phyloP scores from a whole-genome alignment of 257 asterid genomes.

The Hygrophila difformis region DNA sequence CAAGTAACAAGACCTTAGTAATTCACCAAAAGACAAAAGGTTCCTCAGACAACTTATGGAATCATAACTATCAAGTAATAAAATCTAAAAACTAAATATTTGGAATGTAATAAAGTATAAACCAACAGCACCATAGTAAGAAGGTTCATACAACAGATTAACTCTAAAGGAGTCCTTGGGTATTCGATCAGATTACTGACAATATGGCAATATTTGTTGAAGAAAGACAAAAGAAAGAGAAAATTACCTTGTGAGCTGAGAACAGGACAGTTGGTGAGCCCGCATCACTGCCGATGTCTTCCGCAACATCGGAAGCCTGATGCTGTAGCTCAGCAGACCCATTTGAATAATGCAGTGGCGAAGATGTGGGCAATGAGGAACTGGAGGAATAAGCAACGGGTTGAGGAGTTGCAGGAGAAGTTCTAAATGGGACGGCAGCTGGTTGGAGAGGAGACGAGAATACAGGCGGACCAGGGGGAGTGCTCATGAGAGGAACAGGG shows the following conservation, averaged over 20 bases:
- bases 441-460: slow-evolving; percentile 93
- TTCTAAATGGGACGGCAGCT: slow-evolving; percentile 91
- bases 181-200: background rate
- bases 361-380: slow-evolving; percentile 74
- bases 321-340: slow-evolving; percentile 58
- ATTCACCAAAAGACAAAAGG: slow-evolving; percentile 8
- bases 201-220: background rate
- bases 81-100: too few relatives aligned
- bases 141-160: too few relatives aligned
- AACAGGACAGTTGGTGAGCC: slow-evolving; percentile 70
- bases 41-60: slow-evolving; percentile 10
- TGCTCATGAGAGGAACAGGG: slow-evolving; percentile 68
- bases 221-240: background rate
- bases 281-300: slow-evolving; percentile 36
- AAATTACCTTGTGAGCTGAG: slow-evolving; percentile 84
- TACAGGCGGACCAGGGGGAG: slow-evolving; percentile 98
- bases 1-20: background rate
- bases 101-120: too few relatives aligned
- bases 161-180: too few relatives aligned
- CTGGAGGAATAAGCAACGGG: slow-evolving; percentile 70
- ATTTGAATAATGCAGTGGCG: slow-evolving; percentile 56
- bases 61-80: slow-evolving; percentile 12
- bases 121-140: too few relatives aligned
- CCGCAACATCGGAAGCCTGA: slow-evolving; percentile 43
- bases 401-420: slow-evolving; percentile 96